Evolutionary conservation across 495 filamentous ascomycete genomes (phyloP).

Genomic region (Xylaria longipes): DNA sequence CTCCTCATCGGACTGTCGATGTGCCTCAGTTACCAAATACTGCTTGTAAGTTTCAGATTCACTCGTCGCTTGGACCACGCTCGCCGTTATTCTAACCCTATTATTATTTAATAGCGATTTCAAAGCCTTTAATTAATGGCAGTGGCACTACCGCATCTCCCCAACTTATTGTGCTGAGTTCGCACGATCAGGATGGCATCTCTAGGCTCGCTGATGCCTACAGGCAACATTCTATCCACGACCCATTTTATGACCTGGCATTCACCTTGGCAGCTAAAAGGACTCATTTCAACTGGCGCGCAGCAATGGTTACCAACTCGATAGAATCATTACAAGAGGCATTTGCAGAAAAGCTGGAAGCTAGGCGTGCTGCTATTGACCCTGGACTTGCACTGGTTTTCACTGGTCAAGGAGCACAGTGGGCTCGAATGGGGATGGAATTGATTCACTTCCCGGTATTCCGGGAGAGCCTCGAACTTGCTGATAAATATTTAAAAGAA

Average conservation of each 20-base stretch:
- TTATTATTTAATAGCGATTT: not conserved
- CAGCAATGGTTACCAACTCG: not conserved
- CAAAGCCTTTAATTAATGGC: not conserved
- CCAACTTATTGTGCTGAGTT: not conserved
- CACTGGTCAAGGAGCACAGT: not conserved
- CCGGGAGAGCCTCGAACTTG: slow-evolving; percentile 21
- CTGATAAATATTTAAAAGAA: slow-evolving; percentile 29
- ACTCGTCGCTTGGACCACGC: not conserved
- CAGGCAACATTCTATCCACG: not conserved
- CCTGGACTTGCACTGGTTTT: not conserved
- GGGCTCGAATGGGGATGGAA: not conserved
- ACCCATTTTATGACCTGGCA: not conserved
- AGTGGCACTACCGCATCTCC: not conserved
- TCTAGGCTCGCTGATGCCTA: not conserved
- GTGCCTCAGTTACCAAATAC: not conserved
- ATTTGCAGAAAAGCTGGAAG: not conserved
- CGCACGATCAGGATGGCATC: not conserved
- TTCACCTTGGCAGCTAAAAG: not conserved
- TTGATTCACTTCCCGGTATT: not conserved
- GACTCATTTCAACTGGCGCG: not conserved
- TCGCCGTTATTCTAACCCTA: not conserved
- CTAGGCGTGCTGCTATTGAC: not conserved
- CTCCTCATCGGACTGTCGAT: not conserved
- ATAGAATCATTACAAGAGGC: not conserved
- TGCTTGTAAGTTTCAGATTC: not conserved